These are phyloP conservation scores for Rhizopogon sp. DNA, from an alignment of 768 basidiomycete species.

Conservation along the genomic window DNA sequence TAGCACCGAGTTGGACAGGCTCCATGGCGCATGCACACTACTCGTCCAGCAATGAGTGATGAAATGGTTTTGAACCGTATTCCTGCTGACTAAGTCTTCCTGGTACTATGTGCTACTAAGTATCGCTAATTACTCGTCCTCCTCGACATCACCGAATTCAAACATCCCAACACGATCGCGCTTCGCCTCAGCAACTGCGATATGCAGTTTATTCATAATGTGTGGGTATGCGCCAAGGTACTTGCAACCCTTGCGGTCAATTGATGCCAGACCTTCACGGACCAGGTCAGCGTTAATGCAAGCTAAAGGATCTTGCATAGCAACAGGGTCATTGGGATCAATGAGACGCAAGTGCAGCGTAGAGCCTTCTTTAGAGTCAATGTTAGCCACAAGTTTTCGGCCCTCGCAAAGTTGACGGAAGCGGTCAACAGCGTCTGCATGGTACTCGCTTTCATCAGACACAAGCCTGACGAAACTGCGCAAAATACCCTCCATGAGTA, in stretches of 20 bases:
- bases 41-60: not conserved
- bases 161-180: constrained; percentile 77
- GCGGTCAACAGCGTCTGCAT: constrained; percentile 75
- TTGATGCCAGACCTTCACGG: constrained; percentile 77
- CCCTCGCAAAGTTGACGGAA: constrained; percentile 86
- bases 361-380: constrained; percentile 79
- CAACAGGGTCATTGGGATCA: constrained; percentile 73
- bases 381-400: constrained; percentile 94
- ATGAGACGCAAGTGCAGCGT: constrained; percentile 87
- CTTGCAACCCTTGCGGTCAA: constrained; percentile 74
- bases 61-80: not conserved
- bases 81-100: not conserved
- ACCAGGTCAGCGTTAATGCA: constrained; percentile 89
- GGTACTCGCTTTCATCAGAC: constrained; percentile 80
- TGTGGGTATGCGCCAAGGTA: constrained; percentile 70
- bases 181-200: constrained; percentile 60
- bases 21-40: not conserved
- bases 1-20: not conserved
- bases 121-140: constrained; percentile 49
- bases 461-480: constrained; percentile 82
- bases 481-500: constrained; percentile 1
- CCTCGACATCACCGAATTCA: constrained; percentile 88
- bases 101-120: not conserved
- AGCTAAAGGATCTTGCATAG: constrained; percentile 61
- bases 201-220: constrained; percentile 60